Conservation (phyloP, 1,284 basidiomycete genomes). For the Pyrrhoderma lamaoense region DNA sequence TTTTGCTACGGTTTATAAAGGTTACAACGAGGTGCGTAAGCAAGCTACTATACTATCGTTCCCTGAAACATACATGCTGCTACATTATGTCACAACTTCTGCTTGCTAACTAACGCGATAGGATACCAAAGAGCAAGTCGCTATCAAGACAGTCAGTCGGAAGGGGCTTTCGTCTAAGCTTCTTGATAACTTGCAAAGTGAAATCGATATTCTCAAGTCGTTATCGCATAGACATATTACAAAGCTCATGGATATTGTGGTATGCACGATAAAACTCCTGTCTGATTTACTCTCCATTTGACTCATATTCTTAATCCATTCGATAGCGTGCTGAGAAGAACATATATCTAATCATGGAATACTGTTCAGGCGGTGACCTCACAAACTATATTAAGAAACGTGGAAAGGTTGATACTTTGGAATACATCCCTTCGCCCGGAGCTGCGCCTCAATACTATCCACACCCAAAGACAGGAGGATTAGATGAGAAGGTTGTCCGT, state of each 20-base stretch:
- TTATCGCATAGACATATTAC: conserved; percentile 94
- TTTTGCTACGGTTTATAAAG: conserved; percentile 95
- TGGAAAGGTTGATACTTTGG: conserved; percentile 77
- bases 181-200: conserved; percentile 93
- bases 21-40: conserved; percentile 72
- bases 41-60: background rate
- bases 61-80: too few species aligned
- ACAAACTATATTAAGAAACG: conserved; percentile 95
- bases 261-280: conserved; percentile 31
- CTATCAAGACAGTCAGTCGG: conserved; percentile 92
- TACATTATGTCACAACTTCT: too few species aligned
- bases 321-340: conserved; percentile 81
- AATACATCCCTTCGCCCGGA: conserved; percentile 65
- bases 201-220: conserved; percentile 95
- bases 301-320: conserved; percentile 3
- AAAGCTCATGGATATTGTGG: conserved; percentile 86
- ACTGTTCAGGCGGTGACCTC: conserved; percentile 92
- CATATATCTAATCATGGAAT: conserved; percentile 98
- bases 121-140: conserved; percentile 74
- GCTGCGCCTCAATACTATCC: conserved; percentile 77
- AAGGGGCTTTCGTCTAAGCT: conserved; percentile 88
- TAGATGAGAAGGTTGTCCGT: conserved; percentile 86
- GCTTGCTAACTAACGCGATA: conserved; percentile 25
- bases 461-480: conserved; percentile 84
- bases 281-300: background rate